These are phyloP conservation scores for Naganishia albida DNA, from an alignment of 1,284 basidiomycete genomes.

Conservation along the genomic window DNA sequence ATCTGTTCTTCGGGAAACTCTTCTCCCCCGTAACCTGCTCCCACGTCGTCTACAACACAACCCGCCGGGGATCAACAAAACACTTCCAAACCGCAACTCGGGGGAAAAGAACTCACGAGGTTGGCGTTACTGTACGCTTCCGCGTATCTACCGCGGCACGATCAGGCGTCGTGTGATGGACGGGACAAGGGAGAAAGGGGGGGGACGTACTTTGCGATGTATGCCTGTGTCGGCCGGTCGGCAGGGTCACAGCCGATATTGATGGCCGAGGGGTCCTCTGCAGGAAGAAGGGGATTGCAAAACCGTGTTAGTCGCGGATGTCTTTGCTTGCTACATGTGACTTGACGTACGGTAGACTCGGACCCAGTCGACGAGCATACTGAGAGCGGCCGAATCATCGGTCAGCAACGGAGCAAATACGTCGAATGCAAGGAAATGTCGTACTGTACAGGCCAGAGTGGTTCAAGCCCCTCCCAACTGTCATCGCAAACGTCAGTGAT, in stretches of 20 bases:
- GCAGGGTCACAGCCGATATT: slow-evolving; percentile 55
- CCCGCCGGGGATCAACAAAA: background rate
- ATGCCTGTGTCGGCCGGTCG: slow-evolving; percentile 60
- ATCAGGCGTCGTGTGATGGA: background rate
- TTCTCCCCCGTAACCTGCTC: slow-evolving; percentile 32
- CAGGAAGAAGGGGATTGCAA: background rate
- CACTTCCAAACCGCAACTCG: background rate
- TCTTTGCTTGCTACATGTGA: background rate
- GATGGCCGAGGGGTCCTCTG: slow-evolving; percentile 48
- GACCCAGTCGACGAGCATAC: slow-evolving; percentile 52
- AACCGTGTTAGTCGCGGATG: background rate
- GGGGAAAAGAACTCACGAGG: slow-evolving; percentile 39
- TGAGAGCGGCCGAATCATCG: slow-evolving; percentile 10
- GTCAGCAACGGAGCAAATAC: too few species aligned
- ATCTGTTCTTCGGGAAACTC: slow-evolving; percentile 33
- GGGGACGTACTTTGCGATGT: slow-evolving; percentile 53
- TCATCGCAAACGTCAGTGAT: background rate
- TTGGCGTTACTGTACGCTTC: slow-evolving; percentile 41
- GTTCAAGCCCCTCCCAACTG: slow-evolving; percentile 45
- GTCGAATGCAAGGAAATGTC: too few species aligned
- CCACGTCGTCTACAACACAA: slow-evolving; percentile 32
- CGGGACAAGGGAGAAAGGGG: background rate
- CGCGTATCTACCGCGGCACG: slow-evolving; percentile 33
- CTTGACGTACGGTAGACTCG: slow-evolving; percentile 49
- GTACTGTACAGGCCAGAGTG: slow-evolving; percentile 45